These are phyloP conservation scores for Psidium guajava DNA, from an alignment of 345 rosid species.

Conservation along the genomic window DNA sequence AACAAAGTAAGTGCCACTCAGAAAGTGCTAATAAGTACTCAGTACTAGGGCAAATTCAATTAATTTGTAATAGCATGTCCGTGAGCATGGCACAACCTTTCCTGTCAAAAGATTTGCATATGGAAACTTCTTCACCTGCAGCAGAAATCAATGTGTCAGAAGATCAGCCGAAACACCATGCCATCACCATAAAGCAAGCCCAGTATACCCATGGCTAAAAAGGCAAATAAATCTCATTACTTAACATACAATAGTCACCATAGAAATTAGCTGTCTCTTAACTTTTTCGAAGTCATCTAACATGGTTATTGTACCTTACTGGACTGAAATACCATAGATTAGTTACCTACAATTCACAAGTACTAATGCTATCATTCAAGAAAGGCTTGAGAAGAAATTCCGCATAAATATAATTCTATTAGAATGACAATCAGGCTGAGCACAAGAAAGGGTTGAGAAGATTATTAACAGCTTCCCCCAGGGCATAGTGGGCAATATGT, in stretches of 20 bases:
- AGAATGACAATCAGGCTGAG: neutral
- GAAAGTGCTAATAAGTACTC: neutral
- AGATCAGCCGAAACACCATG: neutral
- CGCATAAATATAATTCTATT: neutral
- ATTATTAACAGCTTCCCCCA: neutral
- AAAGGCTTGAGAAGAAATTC: neutral
- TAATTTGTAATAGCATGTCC: neutral
- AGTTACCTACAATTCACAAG: neutral
- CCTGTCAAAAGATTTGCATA: constrained; percentile 18
- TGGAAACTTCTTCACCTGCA: constrained; percentile 48
- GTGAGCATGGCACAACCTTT: constrained; percentile 27
- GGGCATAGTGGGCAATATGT: neutral
- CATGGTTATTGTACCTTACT: neutral
- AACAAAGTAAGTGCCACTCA: neutral
- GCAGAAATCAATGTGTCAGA: neutral
- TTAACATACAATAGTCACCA: neutral
- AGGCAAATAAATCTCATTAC: neutral
- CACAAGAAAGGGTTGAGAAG: neutral
- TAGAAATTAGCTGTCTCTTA: neutral
- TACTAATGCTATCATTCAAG: neutral
- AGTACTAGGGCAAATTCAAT: neutral
- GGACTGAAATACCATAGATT: neutral
- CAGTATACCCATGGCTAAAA: neutral
- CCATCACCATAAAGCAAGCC: neutral
- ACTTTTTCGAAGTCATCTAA: neutral